These are phyloP conservation scores for Glomus cerebriforme DNA, from an alignment of 192 early-diverging fungal species.

Conservation along the genomic window DNA sequence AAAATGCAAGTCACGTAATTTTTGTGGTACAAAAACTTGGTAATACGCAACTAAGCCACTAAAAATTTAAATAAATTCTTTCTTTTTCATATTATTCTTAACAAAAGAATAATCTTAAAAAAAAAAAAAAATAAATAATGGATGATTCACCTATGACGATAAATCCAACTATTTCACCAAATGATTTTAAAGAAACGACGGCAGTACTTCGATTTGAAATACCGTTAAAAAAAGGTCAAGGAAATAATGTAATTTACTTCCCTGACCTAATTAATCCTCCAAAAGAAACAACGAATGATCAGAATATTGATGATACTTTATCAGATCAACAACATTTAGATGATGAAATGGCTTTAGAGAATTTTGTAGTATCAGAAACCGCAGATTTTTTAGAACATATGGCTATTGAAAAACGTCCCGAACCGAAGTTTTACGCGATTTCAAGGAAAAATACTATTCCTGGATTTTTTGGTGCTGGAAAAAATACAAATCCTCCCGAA, in stretches of 20 bases:
- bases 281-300: neutral
- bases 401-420: neutral
- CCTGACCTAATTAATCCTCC: neutral
- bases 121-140: too few relatives aligned
- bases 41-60: too few relatives aligned
- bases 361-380: constrained; percentile 5
- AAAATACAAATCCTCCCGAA: neutral
- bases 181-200: neutral
- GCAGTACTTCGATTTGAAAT: constrained; percentile 6
- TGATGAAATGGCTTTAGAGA: constrained; percentile 9
- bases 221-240: constrained; percentile 2
- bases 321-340: neutral
- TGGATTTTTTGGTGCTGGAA: neutral
- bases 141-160: neutral
- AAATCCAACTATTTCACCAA: neutral
- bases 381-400: constrained; percentile 11
- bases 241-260: constrained; percentile 3
- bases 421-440: constrained; percentile 4
- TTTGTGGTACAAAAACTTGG: too few relatives aligned
- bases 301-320: neutral
- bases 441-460: neutral
- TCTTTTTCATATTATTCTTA: too few relatives aligned
- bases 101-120: too few relatives aligned
- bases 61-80: too few relatives aligned
- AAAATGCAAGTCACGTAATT: too few relatives aligned